phyloP scores from a whole-genome alignment of 192 early-diverging fungal genomes.

The Coemansia sp. region DNA sequence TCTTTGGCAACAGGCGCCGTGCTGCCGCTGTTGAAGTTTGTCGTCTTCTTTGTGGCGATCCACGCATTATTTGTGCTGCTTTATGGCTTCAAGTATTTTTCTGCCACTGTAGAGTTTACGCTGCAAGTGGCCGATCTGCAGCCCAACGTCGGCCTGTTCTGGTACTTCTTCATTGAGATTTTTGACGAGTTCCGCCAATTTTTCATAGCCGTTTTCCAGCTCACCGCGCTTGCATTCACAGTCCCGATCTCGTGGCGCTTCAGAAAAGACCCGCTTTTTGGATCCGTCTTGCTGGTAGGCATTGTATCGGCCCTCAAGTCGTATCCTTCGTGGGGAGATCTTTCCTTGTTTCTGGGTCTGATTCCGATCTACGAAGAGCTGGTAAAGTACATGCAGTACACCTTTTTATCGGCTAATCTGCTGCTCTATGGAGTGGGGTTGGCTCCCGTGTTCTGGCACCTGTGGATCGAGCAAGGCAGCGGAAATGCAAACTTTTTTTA shows the following conservation, averaged over 20 bases:
- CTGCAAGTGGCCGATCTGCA: slow-evolving; percentile 83
- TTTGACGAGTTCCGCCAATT: slow-evolving; percentile 98
- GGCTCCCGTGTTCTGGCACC: slow-evolving; percentile 87
- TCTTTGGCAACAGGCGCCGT: slow-evolving; percentile 2
- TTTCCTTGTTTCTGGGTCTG: slow-evolving; percentile 78
- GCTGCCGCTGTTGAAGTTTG: slow-evolving; percentile 24
- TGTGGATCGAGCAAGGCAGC: slow-evolving; percentile 94
- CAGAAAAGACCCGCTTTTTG: slow-evolving; percentile 77
- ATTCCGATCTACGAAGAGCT: slow-evolving; percentile 81
- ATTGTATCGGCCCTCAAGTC: slow-evolving; percentile 88
- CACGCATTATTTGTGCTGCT: slow-evolving; percentile 26
- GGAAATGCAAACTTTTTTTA: slow-evolving; percentile 99
- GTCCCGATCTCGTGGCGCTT: slow-evolving; percentile 82
- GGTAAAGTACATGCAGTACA: slow-evolving; percentile 88
- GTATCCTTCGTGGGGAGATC: slow-evolving; percentile 90
- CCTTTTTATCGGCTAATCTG: slow-evolving; percentile 70
- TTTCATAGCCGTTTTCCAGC: slow-evolving; percentile 92
- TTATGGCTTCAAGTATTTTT: slow-evolving; percentile 34
- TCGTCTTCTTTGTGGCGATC: slow-evolving; percentile 8
- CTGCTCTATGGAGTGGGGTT: slow-evolving; percentile 76
- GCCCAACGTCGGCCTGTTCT: slow-evolving; percentile 95
- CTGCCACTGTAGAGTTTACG: slow-evolving; percentile 43
- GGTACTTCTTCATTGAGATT: slow-evolving; percentile 99
- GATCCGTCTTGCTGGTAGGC: slow-evolving; percentile 65
- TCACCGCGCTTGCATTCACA: slow-evolving; percentile 88